These are phyloP conservation scores for Groenewaldozyma salmanticensis DNA, from an alignment of 805 yeast species.

Conservation along the genomic window DNA sequence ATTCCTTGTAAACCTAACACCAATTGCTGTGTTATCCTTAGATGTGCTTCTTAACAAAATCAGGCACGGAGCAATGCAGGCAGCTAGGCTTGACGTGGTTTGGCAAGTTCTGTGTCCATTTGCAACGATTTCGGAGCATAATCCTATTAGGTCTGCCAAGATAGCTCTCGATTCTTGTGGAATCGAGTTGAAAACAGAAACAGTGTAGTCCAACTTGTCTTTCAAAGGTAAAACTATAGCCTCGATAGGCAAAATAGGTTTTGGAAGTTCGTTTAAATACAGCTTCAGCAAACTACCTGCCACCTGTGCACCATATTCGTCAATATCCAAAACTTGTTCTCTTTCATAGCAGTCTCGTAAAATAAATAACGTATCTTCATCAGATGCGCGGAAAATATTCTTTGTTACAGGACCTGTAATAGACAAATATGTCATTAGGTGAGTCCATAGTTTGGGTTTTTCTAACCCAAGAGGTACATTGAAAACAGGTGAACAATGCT, in stretches of 20 bases:
- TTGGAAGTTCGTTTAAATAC: constrained; percentile 42
- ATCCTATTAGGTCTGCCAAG: constrained; percentile 35
- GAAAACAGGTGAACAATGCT: constrained; percentile 27
- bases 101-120: constrained; percentile 29
- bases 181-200: constrained; percentile 19
- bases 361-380: constrained; percentile 18
- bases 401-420: constrained; percentile 9
- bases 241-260: constrained; percentile 44
- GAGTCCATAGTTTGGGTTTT: constrained; percentile 25
- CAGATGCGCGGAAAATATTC: constrained; percentile 9
- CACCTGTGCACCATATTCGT: constrained; percentile 47
- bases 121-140: constrained; percentile 36
- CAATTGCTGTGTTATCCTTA: constrained; percentile 40
- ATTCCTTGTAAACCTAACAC: constrained; percentile 44
- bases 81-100: constrained; percentile 35
- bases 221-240: constrained; percentile 43
- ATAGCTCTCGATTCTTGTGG: constrained; percentile 18
- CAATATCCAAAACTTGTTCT: constrained; percentile 43
- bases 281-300: constrained; percentile 37
- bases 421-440: constrained; percentile 12
- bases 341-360: constrained; percentile 31
- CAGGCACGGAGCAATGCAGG: constrained; percentile 44
- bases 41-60: constrained; percentile 41
- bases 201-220: constrained; percentile 39
- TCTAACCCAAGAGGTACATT: constrained; percentile 12